phyloP scores from a whole-genome alignment of 306 rosid species.

The Rubus parviflorus region DNA sequence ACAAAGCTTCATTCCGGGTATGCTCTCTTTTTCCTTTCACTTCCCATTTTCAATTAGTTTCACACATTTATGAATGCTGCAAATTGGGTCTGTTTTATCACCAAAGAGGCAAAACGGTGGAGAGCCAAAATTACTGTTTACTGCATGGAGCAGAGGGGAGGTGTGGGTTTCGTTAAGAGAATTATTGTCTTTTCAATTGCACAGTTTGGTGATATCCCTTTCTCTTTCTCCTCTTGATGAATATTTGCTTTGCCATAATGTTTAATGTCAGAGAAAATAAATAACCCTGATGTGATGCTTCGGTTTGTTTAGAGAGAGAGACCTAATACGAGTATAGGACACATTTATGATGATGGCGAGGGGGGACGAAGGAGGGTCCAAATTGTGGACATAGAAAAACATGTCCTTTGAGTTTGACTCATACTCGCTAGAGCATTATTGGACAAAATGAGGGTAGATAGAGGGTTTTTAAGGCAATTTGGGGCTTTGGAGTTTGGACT shows the following conservation, averaged over 20 bases:
- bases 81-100: conserved; percentile 24
- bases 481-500: neutral
- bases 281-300: conserved; percentile 23
- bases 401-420: neutral
- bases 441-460: conserved; percentile 27
- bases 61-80: conserved; percentile 38
- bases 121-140: conserved; percentile 38
- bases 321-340: neutral
- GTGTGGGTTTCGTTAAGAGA: conserved; percentile 40
- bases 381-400: conserved; percentile 4
- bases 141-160: conserved; percentile 37
- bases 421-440: neutral
- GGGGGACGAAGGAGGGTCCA: neutral
- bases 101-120: conserved; percentile 33
- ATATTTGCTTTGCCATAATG: neutral
- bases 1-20: conserved; percentile 53
- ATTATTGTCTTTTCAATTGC: conserved; percentile 45
- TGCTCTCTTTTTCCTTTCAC: neutral
- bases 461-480: conserved; percentile 30
- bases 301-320: conserved; percentile 5
- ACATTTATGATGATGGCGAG: conserved; percentile 15
- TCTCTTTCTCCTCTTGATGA: conserved; percentile 2
- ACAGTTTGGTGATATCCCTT: conserved; percentile 12
- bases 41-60: neutral
- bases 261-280: neutral